These are phyloP conservation scores for Pyrrhoderma noxium DNA, from an alignment of 1,284 basidiomycete species.

Conservation along the genomic window DNA sequence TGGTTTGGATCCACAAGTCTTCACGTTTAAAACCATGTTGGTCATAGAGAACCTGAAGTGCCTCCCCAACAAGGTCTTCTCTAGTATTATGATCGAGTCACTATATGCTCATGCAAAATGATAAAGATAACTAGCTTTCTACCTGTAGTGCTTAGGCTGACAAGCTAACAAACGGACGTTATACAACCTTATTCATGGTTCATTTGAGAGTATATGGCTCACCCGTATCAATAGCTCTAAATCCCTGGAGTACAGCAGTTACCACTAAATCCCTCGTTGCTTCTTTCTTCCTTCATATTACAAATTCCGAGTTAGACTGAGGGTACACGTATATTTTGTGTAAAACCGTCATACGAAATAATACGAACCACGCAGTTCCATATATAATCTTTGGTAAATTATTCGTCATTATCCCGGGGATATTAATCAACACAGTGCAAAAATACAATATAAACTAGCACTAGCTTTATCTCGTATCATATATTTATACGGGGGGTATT, in stretches of 20 bases:
- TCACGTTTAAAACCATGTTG: constrained; percentile 53
- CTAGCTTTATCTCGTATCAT: too few relatives aligned
- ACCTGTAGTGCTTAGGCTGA: constrained; percentile 74
- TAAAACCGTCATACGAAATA: too few relatives aligned
- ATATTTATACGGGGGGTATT: too few relatives aligned
- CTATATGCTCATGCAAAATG: background rate
- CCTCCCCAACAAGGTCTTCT: constrained; percentile 73
- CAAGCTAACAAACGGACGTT: constrained; percentile 41
- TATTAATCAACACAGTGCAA: too few relatives aligned
- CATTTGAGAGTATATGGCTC: constrained; percentile 20
- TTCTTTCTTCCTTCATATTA: constrained; percentile 76
- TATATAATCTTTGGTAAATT: constrained; percentile 47
- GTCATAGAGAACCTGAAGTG: constrained; percentile 44
- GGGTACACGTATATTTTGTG: too few relatives aligned
- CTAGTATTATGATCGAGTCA: constrained; percentile 30
- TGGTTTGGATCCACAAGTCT: constrained; percentile 68
- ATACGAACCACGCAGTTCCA: constrained; percentile 61
- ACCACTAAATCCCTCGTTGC: constrained; percentile 60
- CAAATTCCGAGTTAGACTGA: too few relatives aligned
- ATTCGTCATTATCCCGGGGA: background rate
- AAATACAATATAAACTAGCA: too few relatives aligned
- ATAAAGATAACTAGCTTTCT: too few relatives aligned
- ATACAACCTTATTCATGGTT: background rate
- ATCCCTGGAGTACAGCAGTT: constrained; percentile 65
- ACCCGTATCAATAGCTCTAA: constrained; percentile 76